phyloP scores from a whole-genome alignment of 2,329 filamentous ascomycete species.

The Apiospora koreana region DNA sequence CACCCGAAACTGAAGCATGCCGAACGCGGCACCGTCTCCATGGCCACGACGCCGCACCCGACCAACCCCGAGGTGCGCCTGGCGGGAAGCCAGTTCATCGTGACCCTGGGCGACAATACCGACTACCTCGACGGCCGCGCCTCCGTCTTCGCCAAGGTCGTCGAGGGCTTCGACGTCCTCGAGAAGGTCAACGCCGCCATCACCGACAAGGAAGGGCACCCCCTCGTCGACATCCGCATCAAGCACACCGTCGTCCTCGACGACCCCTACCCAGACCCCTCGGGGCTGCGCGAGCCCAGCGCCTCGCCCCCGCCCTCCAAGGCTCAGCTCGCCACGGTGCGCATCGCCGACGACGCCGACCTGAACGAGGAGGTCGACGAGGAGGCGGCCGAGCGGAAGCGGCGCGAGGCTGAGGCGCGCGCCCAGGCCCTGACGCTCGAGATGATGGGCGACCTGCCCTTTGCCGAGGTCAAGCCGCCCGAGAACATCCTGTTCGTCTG shows the following conservation, averaged over 20 bases:
- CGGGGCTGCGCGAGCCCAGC: constrained; percentile 73
- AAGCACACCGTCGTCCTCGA: constrained; percentile 91
- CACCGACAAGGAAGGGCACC: constrained; percentile 80
- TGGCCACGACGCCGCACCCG: constrained; percentile 84
- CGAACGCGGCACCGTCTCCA: constrained; percentile 91
- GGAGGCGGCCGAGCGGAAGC: constrained; percentile 75
- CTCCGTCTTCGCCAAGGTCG: constrained; percentile 93
- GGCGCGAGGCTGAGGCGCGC: constrained; percentile 86
- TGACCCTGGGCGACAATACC: constrained; percentile 86
- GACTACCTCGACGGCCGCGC: constrained; percentile 91
- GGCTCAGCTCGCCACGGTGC: constrained; percentile 85
- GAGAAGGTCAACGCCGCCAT: constrained; percentile 93
- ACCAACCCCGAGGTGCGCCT: constrained; percentile 79
- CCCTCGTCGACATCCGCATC: constrained; percentile 91
- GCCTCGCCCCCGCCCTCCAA: constrained; percentile 79
- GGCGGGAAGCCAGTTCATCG: constrained; percentile 89
- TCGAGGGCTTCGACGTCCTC: constrained; percentile 91
- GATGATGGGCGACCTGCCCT: constrained; percentile 96
- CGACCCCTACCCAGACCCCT: constrained; percentile 85
- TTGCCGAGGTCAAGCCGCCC: constrained; percentile 94
- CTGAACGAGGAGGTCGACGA: constrained; percentile 72
- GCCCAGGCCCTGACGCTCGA: constrained; percentile 94
- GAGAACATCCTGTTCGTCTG: constrained; percentile 98
- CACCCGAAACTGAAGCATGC: constrained; percentile 85
- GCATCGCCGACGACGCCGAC: constrained; percentile 87